Base-by-base conservation (phyloP, 1,284 basidiomycete species). In the Kwoniella shivajii region DNA sequence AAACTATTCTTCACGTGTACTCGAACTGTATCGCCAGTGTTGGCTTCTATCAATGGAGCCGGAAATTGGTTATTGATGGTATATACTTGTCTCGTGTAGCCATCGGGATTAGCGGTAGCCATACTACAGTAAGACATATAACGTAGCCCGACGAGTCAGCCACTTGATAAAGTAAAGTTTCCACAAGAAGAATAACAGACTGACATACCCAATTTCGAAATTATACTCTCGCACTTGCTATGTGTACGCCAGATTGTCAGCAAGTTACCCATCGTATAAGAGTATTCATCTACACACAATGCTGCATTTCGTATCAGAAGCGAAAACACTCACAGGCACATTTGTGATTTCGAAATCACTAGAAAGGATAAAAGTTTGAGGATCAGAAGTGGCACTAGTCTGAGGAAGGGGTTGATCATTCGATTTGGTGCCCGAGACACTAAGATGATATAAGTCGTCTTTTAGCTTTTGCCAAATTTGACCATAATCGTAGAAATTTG, bases 21-120 rank as follows among this genome's bases (percentile, higher is more conserved):
- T 22, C 64, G 52, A 30, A 73, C 51, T 4, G 59, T 65, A 55
- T 73, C 71, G 3, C 69, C 69, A 34, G 66, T 57, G 44, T 69
- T 73, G 2, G 61, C 68, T 53, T 73, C 68, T 41, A 73, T 71
- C 26, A 67, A 22, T 0, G 71, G 71, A 13, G 62, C 71, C 18
- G 67, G 67, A 36, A 62, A 65, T 14, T 56, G 46, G 4, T 52
- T 52, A 45, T 69, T 69, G 29, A 69, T 56, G 38, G 54, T 60
- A 45, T 52, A 64, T 30, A 69, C 50, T 42, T 65, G 54, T 43
- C 67, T 43, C 3, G 47, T 38, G 36, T 55, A 67, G 5, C 67
- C 67, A 54, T 67, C 67, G 11, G 67, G 58, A 16, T 34, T 52
- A 7, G 47, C 56, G 3, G 36, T n/a, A 18, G 39, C 55, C 3